Evolutionary conservation across 306 rosid genomes (phyloP), one percentile per base, ranked within the genome.

Genomic region (Rubus idaeus): DNA sequence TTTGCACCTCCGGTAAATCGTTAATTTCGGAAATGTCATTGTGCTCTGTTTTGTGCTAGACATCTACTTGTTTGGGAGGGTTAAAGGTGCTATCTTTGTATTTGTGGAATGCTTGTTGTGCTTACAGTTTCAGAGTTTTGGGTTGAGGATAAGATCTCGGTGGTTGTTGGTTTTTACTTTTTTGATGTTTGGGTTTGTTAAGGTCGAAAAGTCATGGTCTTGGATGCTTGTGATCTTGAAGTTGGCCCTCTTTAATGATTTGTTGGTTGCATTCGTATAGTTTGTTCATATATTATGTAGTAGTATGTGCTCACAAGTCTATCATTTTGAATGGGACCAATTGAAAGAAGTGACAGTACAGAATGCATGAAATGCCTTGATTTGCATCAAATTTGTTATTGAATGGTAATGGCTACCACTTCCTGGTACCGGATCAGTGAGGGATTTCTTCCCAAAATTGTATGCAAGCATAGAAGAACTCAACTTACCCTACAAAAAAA

Each of bases 1-100:
- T 96, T 91, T 84, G 79, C 97, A 16, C 98, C 98, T 2, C 97
- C 83, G 94, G 99, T 96, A 79, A 84, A 40, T 76, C 10, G 12
- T 57, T 58, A 16, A 50, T 3, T 42, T 16, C 71, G 45, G 51
- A 5, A 74, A 17, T 45, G 56, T 46, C 5, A 67, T 74, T 39
- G 6, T 75, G 11, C 37, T 70, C 6, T 64, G 70, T 64, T 75
- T 47, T 63, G n/a, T 37, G 41, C 4, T 46, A 9, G 44, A 9
- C 8, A 18, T 76, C 65, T 47, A 47, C 23, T 50, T 58, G 55
- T 42, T 58, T 70, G 69, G 9, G 75, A 20, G 18, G 53, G n/a
- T 26, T 37, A 61, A 45, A 61, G 58, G 30, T 66, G 35, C 8
- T 42, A 1, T 5, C 17, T 67, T 67, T 44, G 71, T 67, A 8